Base-by-base conservation (phyloP, 2,329 filamentous ascomycete species). In the Talaromyces sp. region DNA sequence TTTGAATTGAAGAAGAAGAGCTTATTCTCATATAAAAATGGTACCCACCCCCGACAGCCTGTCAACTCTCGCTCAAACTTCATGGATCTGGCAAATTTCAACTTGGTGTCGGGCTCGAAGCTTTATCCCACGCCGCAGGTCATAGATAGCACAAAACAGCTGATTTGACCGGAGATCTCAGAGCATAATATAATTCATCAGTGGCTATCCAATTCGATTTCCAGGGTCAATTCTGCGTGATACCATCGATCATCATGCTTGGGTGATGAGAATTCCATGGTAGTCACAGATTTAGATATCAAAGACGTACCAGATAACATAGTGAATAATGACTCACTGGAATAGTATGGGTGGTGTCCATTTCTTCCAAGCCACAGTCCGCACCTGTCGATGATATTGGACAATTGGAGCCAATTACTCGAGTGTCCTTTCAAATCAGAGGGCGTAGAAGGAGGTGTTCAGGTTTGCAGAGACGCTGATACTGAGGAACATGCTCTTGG, bases 381-480 rank as follows among this genome's bases (percentile, higher is more conserved):
- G 28, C 65, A 65, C 59, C 64, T 70, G 58, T 67, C 64, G 37
- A 67, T 66, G 50, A 78, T 72, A 11, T 63, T 73, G 44, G 56
- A 66, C 16, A 66, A 64, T 21, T 73, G 70, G 71, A 63, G 64
- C 21, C 57, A 67, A 44, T 58, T 70, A 37, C 67, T 73, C n/a
- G 67, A 68, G 64, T 71, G 72, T 69, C 62, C 64, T 39, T 65
- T 73, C 14, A 63, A 63, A 63, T 62, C 65, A 16, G 62, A 72
- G 16, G 71, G 71, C 5, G 69, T 72, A 5, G 18, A 58, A n/a
- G 69, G 69, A 50, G 70, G 70, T 16, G 71, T 73, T 67, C 67
- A 71, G 8, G 72, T 71, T 48, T 73, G 70, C 35, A 66, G 64
- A 44, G 71, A 72, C 44, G 71, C 71, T 8, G 70, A 73, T 65